A percentile compares a stretch with the other conserved stretches of the same genome.
Evolutionary conservation across 768 basidiomycete species (phyloP).

Genomic region (Plicaturopsis crispa): DNA sequence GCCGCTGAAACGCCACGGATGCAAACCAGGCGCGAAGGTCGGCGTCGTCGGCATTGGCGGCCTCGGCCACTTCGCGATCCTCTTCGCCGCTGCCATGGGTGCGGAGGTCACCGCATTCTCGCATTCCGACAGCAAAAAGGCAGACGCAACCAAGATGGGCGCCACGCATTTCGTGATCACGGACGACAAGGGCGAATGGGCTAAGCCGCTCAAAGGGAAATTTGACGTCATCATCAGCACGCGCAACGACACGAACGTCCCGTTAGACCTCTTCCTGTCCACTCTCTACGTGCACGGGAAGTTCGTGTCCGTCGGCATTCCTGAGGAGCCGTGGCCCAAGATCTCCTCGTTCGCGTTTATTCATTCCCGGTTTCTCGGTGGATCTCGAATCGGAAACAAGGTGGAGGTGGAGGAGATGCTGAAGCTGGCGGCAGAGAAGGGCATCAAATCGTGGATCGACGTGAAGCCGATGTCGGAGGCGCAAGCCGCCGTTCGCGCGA

Average conservation of each 20-base stretch:
- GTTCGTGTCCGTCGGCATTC: constrained; percentile 52
- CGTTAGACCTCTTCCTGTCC: constrained; percentile 24
- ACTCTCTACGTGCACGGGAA: constrained; percentile 45
- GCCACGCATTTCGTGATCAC: constrained; percentile 48
- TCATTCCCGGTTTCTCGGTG: constrained; percentile 20
- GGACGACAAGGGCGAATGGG: constrained; percentile 30
- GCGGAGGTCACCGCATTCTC: constrained; percentile 53
- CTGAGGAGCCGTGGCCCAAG: constrained; percentile 36
- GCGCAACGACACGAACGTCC: constrained; percentile 7
- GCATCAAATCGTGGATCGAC: constrained; percentile 39
- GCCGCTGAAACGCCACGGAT: constrained; percentile 44
- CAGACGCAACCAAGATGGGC: constrained; percentile 51
- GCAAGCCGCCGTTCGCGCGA: neutral
- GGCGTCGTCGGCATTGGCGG: constrained; percentile 48
- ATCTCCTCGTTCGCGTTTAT: constrained; percentile 9
- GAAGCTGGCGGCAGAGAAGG: constrained; percentile 46
- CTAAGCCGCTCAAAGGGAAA: constrained; percentile 25
- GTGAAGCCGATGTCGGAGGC: constrained; percentile 21
- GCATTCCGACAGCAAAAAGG: constrained; percentile 42
- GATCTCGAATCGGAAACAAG: constrained; percentile 45
- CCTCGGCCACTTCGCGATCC: constrained; percentile 18
- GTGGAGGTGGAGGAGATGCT: constrained; percentile 55
- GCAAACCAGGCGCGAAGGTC: constrained; percentile 25
- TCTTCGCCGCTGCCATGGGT: constrained; percentile 48
- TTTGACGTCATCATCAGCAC: constrained; percentile 43